These are phyloP conservation scores for Talaromyces funiculosus DNA, from an alignment of 2,329 filamentous ascomycete genomes.

Conservation along the genomic window DNA sequence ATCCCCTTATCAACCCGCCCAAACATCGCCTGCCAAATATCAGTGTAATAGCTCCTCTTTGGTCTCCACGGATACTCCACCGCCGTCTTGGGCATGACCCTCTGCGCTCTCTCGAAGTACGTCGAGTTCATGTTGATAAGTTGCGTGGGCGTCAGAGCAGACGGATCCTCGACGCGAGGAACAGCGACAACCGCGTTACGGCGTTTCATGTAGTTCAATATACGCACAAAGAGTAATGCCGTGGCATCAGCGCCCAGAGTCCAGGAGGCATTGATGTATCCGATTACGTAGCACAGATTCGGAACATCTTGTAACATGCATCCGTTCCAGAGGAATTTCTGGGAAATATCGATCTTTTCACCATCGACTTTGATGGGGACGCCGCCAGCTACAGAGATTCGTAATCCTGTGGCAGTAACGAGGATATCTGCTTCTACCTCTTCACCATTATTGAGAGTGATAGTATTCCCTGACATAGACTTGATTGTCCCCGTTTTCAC, in stretches of 20 bases:
- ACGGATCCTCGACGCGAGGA: constrained; percentile 26
- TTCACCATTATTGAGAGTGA: constrained; percentile 44
- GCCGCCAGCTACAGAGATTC: constrained; percentile 36
- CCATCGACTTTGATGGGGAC: constrained; percentile 34
- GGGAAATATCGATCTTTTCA: constrained; percentile 24
- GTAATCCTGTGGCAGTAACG: constrained; percentile 42
- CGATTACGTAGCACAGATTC: constrained; percentile 38
- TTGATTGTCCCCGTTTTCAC: constrained; percentile 54
- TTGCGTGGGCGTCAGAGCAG: constrained; percentile 9
- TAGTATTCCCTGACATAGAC: constrained; percentile 44
- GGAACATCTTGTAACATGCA: constrained; percentile 42
- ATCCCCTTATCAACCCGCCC: constrained; percentile 31
- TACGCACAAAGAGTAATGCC: constrained; percentile 33
- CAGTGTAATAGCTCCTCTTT: constrained; percentile 34
- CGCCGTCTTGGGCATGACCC: constrained; percentile 32
- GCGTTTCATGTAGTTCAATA: constrained; percentile 30
- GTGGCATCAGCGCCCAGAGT: constrained; percentile 42
- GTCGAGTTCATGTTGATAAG: constrained; percentile 38
- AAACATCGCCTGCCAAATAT: constrained; percentile 35
- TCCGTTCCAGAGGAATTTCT: constrained; percentile 41
- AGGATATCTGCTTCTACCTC: constrained; percentile 39
- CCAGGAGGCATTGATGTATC: constrained; percentile 43
- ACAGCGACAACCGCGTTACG: constrained; percentile 23
- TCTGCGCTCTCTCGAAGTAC: constrained; percentile 33
- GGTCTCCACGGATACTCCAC: constrained; percentile 38